Evolutionary conservation across 1,139 yeast species (phyloP).

Genomic region (Kurtzmaniella quercitrusa): DNA sequence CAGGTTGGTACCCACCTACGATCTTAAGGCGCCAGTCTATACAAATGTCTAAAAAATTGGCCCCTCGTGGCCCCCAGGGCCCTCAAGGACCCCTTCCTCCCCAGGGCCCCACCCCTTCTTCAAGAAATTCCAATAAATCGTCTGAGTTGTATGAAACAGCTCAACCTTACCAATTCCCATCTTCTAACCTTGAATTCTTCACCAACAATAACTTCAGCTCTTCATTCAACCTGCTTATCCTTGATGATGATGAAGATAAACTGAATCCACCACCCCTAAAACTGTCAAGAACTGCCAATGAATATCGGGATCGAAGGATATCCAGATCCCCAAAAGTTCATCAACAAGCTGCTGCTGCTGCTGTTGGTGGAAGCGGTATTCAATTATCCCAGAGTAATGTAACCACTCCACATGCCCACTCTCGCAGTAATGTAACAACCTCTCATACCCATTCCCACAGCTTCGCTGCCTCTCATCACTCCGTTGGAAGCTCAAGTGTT

Average conservation of each 20-base stretch:
- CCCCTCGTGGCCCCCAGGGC: no score
- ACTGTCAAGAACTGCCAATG: background rate
- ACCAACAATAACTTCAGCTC: conserved; percentile 41
- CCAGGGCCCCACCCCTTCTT: background rate
- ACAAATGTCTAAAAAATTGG: background rate
- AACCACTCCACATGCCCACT: no score
- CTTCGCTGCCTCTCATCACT: background rate
- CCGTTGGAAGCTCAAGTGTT: background rate
- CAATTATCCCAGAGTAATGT: no score
- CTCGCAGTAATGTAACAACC: no score
- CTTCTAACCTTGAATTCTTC: conserved; percentile 27
- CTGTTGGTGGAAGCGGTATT: no score
- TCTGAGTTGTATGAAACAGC: background rate
- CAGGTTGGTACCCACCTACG: background rate
- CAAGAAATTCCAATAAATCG: background rate
- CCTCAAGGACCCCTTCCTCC: no score
- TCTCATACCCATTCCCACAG: conserved; percentile 1
- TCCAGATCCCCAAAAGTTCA: conserved; percentile 4
- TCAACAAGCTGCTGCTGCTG: no score
- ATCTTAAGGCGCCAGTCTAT: background rate
- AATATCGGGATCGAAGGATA: background rate
- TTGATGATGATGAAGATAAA: conserved; percentile 32
- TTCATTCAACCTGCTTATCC: conserved; percentile 42
- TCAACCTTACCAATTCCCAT: conserved; percentile 6
- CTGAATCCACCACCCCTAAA: conserved; percentile 22